A percentile compares a stretch with the other conserved stretches of the same genome.
Evolutionary conservation across 225 moss, liverwort and hornwort genomes (phyloP).

Genomic region (Rhytidiadelphus loreus): DNA sequence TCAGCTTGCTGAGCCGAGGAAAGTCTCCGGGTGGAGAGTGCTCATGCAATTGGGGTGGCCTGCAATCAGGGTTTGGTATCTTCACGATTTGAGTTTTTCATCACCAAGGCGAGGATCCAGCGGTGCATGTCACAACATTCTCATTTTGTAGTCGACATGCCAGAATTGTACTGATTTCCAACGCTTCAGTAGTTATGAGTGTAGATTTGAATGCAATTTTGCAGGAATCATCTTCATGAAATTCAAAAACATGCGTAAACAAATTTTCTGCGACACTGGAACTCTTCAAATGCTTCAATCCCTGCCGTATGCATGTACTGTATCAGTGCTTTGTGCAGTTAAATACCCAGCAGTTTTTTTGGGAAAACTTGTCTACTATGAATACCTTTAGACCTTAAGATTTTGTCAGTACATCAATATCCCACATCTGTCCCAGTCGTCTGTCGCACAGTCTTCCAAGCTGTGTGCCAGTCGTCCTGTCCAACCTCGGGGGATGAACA

Average conservation of each 20-base stretch:
- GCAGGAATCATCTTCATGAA: background rate
- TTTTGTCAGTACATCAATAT: background rate
- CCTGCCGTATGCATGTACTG: background rate
- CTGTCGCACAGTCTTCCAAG: background rate
- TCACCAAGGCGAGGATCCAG: background rate
- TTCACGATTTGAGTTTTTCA: background rate
- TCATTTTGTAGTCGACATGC: background rate
- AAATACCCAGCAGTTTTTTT: background rate
- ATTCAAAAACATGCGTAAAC: background rate
- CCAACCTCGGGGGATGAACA: background rate
- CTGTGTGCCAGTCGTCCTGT: background rate
- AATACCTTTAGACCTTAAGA: background rate
- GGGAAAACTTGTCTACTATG: too few species aligned
- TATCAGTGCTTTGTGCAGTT: background rate
- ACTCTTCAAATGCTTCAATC: too few species aligned
- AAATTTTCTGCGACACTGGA: background rate
- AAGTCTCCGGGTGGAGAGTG: background rate
- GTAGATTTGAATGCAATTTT: background rate
- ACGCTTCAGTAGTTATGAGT: background rate
- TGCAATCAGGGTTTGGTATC: background rate
- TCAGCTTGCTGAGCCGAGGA: background rate
- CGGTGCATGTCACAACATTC: background rate
- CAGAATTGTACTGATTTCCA: background rate
- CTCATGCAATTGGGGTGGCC: background rate
- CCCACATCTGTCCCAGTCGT: background rate